These are phyloP conservation scores for Lycium barbarum DNA, from an alignment of 257 asterid genomes.

Conservation along the genomic window DNA sequence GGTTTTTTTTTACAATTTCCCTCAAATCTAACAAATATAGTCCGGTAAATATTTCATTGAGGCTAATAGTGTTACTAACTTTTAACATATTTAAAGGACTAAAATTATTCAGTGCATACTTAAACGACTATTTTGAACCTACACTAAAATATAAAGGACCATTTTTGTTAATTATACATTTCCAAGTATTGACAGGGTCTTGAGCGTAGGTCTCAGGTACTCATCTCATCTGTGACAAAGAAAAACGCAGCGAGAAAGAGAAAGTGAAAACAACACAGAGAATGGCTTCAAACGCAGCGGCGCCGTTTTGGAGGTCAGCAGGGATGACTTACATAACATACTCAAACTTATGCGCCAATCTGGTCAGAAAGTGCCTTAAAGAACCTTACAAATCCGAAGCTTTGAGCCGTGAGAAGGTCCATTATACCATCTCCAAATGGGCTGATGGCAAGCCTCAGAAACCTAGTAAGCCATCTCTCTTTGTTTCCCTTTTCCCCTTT, in stretches of 20 bases:
- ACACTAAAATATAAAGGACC: no score
- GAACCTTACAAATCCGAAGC: slow-evolving; percentile 81
- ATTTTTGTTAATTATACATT: no score
- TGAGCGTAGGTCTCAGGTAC: background rate
- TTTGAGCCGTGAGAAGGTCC: slow-evolving; percentile 85
- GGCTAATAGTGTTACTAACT: no score
- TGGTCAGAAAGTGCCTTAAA: slow-evolving; percentile 90
- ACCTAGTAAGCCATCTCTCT: slow-evolving; percentile 16
- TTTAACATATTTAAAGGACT: no score
- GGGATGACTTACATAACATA: slow-evolving; percentile 94
- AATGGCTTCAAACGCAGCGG: slow-evolving; percentile 73
- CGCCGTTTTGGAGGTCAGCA: slow-evolving; percentile 58
- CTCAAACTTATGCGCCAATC: slow-evolving; percentile 78
- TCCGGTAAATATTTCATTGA: no score
- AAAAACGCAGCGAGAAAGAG: slow-evolving; percentile 25
- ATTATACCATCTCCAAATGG: slow-evolving; percentile 50
- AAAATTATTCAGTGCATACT: no score
- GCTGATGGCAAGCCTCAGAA: slow-evolving; percentile 34
- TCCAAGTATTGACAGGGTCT: background rate
- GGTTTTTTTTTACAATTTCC: no score
- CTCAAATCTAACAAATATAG: no score
- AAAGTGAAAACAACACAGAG: slow-evolving; percentile 29
- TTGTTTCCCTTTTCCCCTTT: background rate
- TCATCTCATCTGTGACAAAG: background rate
- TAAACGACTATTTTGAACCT: no score